Evolutionary conservation across 2,329 filamentous ascomycete species (phyloP).

Genomic region (Colletotrichum sp.): DNA sequence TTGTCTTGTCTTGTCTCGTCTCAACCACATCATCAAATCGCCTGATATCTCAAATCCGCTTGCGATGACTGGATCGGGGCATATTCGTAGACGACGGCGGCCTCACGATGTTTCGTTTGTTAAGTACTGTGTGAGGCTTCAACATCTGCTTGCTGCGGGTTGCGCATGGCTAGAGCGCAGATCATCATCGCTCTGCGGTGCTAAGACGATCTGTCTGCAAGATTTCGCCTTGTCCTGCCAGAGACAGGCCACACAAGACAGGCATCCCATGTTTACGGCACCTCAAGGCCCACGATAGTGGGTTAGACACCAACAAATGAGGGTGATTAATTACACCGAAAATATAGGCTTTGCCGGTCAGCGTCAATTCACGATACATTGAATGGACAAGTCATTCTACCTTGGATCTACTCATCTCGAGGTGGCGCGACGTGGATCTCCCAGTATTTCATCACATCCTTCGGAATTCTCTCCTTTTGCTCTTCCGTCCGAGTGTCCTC

Average conservation of each 20-base stretch:
- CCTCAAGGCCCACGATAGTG: neutral
- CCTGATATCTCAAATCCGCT: neutral
- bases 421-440: conserved; percentile 41
- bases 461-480: conserved; percentile 33
- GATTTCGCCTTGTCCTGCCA: neutral
- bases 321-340: neutral
- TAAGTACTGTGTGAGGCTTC: neutral
- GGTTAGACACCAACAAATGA: neutral
- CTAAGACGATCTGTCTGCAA: neutral
- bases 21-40: neutral
- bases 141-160: neutral
- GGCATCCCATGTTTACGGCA: neutral
- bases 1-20: neutral
- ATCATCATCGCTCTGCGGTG: neutral
- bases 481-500: conserved; percentile 42
- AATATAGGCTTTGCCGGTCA: neutral
- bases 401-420: neutral
- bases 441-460: conserved; percentile 42
- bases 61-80: neutral
- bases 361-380: neutral
- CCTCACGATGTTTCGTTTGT: neutral
- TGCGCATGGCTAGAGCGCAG: neutral
- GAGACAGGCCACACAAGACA: neutral
- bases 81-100: neutral
- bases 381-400: neutral